Evolutionary conservation across 108 stramenopile species (phyloP).

Genomic region (Fragilaria crotonensis): DNA sequence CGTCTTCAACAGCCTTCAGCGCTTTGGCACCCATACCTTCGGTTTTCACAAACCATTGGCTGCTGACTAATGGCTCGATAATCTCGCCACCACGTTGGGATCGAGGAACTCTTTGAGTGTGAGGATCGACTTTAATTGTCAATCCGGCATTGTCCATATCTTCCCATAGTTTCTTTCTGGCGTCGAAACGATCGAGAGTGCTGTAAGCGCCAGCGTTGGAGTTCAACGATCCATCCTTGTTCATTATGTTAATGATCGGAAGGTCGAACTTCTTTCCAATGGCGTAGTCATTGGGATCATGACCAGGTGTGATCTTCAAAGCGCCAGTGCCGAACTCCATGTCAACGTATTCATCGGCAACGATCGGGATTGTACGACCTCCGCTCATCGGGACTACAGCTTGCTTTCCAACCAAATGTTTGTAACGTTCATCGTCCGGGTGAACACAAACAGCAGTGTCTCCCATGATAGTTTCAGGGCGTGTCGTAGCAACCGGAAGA

Average conservation of each 20-base stretch:
- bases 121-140: slow-evolving; percentile 76
- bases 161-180: slow-evolving; percentile 76
- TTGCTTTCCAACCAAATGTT: slow-evolving; percentile 81
- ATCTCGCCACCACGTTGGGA: slow-evolving; percentile 98
- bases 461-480: slow-evolving; percentile 94
- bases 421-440: slow-evolving; percentile 91
- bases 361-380: slow-evolving; percentile 80
- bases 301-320: slow-evolving; percentile 94
- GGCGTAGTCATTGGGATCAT: slow-evolving; percentile 96
- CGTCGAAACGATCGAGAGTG: slow-evolving; percentile 91
- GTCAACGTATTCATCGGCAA: slow-evolving; percentile 96
- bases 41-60: slow-evolving; percentile 97
- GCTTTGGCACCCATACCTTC: slow-evolving; percentile 89
- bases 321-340: slow-evolving; percentile 95
- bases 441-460: slow-evolving; percentile 95
- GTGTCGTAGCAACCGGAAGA: slow-evolving; percentile 90
- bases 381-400: slow-evolving; percentile 82
- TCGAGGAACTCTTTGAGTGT: slow-evolving; percentile 89
- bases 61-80: slow-evolving; percentile 96
- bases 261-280: slow-evolving; percentile 90
- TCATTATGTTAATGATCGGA: slow-evolving; percentile 92
- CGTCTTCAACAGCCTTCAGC: slow-evolving; percentile 77
- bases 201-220: slow-evolving; percentile 73
- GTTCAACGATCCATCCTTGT: slow-evolving; percentile 91
- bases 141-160: slow-evolving; percentile 84